Conservation (phyloP, 805 yeast species). For the Lipomyces spencermartinsiae region DNA sequence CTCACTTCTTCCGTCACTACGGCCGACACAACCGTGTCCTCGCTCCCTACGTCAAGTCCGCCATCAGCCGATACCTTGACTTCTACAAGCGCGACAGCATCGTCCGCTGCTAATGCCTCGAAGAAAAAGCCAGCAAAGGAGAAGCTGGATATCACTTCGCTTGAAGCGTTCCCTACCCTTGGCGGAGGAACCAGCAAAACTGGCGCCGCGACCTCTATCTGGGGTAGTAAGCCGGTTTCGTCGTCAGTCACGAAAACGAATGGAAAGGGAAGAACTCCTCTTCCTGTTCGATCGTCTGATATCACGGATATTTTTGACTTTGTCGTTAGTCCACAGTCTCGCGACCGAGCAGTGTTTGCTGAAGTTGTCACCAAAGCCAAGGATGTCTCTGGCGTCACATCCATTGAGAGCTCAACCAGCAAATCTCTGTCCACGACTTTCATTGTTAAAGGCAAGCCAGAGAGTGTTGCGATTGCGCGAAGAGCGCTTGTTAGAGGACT, state of each 20-base stretch:
- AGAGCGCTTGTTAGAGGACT: constrained; percentile 76
- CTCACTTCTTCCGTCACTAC: constrained; percentile 31
- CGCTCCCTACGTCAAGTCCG: constrained; percentile 25
- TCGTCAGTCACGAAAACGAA: constrained; percentile 8
- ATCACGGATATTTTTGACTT: constrained; percentile 83
- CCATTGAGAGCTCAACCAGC: constrained; percentile 37
- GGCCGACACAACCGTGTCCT: constrained; percentile 22
- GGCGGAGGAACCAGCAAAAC: constrained; percentile 33
- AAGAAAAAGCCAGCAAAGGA: constrained; percentile 20
- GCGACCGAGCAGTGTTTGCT: constrained; percentile 63
- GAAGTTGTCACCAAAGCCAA: constrained; percentile 60
- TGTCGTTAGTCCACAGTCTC: constrained; percentile 65
- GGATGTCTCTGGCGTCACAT: constrained; percentile 21
- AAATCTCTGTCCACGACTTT: constrained; percentile 62
- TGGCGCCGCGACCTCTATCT: constrained; percentile 26
- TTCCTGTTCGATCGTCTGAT: constrained; percentile 60
- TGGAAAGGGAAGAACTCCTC: constrained; percentile 41
- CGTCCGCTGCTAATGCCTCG: constrained; percentile 16
- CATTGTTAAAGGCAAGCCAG: constrained; percentile 76
- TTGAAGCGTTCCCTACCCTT: constrained; percentile 45
- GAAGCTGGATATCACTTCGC: constrained; percentile 41
- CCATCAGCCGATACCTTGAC: constrained; percentile 16
- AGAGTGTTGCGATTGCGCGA: constrained; percentile 70
- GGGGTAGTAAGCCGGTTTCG: constrained; percentile 23
- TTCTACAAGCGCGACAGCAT: constrained; percentile 15